Percentiles rank a stretch among this genome's conserved stretches.
Evolutionary conservation across 2,329 filamentous ascomycete species (phyloP).

Genomic region (Penicillium italicum): DNA sequence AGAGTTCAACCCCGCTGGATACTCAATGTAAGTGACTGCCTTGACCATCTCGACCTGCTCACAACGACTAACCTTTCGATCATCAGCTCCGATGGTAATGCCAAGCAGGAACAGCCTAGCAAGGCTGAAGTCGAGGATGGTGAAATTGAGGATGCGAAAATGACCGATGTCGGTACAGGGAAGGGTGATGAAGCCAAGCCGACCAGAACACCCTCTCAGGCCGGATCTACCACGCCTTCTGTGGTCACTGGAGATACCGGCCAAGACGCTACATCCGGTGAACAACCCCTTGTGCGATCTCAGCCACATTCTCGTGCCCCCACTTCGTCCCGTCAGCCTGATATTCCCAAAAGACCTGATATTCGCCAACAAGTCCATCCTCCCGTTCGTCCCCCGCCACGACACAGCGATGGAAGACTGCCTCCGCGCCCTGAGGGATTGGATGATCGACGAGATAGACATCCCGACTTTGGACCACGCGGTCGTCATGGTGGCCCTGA

Average conservation of each 20-base stretch:
- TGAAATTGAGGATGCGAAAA: conserved; percentile 47
- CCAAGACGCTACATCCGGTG: conserved; percentile 6
- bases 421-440: conserved; percentile 39
- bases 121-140: conserved; percentile 44
- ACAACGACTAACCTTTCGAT: conserved; percentile 20
- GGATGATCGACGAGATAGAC: conserved; percentile 41
- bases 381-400: conserved; percentile 35
- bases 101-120: conserved; percentile 24
- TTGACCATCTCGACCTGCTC: not conserved
- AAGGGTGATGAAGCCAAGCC: conserved; percentile 18
- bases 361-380: conserved; percentile 36
- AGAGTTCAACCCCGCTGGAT: conserved; percentile 39
- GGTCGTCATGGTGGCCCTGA: conserved; percentile 39
- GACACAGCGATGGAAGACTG: conserved; percentile 37
- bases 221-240: conserved; percentile 7
- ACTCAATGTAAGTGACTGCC: conserved; percentile 34
- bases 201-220: conserved; percentile 9
- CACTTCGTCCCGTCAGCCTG: conserved; percentile 29
- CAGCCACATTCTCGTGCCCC: conserved; percentile 27
- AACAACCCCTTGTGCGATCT: conserved; percentile 20
- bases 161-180: conserved; percentile 32
- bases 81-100: conserved; percentile 29
- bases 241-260: conserved; percentile 10
- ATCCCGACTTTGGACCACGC: conserved; percentile 35
- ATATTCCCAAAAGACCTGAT: conserved; percentile 41